Evolutionary conservation across 192 early-diverging fungal species (phyloP), one percentile per base, ranked within the genome.

Genomic region (Linnemannia zychae): DNA sequence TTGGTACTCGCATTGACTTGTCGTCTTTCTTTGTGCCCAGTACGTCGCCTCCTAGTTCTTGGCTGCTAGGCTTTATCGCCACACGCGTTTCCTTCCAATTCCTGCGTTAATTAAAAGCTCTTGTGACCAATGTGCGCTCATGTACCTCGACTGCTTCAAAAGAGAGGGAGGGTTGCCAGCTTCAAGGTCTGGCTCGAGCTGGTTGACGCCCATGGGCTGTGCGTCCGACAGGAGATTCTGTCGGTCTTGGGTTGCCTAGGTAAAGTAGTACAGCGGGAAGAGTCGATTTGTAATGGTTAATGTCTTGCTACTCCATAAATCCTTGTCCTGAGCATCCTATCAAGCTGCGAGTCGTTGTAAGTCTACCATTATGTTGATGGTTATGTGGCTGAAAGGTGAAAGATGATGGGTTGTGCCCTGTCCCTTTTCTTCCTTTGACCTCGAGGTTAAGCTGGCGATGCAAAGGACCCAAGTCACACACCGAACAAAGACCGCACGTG

Each of bases 101-200:
- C 9, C 28, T 13, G 3, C 2, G 0, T 15, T 13, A 63, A 0
- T 63, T 13, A 28, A 31, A 31, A 13, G 0, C 12, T 31, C 28
- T 28, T 15, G 13, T 63, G 57, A 9, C 1, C 4, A 44, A 44
- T 44, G 9, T 44, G 40, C 3, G 40, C 40, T 44, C 40, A 63
- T 22, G 2, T 84, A 85, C 83, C 83, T 85, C 48, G 83, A 85
- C 57, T 85, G 83, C 83, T 85, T 85, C 37, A 85, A 44, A 67
- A 85, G 75, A 28, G 86, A 82, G 15, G 80, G 69, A 34, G 82
- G 83, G 47, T 75, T 67, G 16, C 77, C 80, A 65, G 88, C 71
- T 28, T 88, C 88, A 63, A 88, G 77, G 53, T 88, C 88, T 74
- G 83, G 88, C 53, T 88, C 88, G 28, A 88, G 80, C 2, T 76